Evolutionary conservation across 352 stramenopile genomes (phyloP).

Genomic region (Phytophthora vignae): DNA sequence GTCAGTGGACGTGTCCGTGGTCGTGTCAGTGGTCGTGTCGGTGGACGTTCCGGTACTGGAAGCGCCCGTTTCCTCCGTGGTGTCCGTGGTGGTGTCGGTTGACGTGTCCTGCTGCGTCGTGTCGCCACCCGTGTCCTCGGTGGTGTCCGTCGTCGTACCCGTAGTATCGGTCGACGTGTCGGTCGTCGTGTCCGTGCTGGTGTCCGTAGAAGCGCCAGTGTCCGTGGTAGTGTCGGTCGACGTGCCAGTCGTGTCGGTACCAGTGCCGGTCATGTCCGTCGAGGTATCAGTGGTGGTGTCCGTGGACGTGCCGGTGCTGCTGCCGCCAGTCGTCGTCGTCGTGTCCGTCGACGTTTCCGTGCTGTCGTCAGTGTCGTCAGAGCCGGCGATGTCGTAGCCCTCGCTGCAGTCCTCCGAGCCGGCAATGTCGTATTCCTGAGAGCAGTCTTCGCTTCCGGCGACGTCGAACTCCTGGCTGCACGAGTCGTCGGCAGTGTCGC

Average conservation of each 20-base stretch:
- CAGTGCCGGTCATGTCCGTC: conserved; percentile 5
- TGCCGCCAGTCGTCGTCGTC: conserved; percentile 5
- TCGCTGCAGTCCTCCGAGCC: conserved; percentile 28
- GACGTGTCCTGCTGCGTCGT: conserved; percentile 2
- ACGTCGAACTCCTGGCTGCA: conserved; percentile 27
- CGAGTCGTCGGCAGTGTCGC: conserved; percentile 25
- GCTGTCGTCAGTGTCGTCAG: conserved; percentile 12
- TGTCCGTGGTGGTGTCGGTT: conserved; percentile 10
- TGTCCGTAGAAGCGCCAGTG: conserved; percentile 26
- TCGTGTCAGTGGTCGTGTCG: neutral
- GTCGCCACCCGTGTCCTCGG: conserved; percentile 4
- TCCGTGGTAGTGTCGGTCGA: conserved; percentile 15
- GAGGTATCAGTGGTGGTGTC: conserved; percentile 6
- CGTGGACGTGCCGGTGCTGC: conserved; percentile 1
- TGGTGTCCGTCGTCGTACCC: conserved; percentile 23
- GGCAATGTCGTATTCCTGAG: conserved; percentile 12
- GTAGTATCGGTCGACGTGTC: neutral
- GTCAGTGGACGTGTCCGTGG: neutral
- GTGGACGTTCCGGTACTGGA: neutral
- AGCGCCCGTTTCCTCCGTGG: conserved; percentile 10
- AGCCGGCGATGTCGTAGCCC: conserved; percentile 33
- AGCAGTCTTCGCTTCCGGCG: conserved; percentile 20
- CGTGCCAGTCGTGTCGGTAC: neutral
- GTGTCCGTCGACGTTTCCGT: conserved; percentile 7
- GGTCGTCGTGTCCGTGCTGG: neutral